A percentile compares a stretch with the other conserved stretches of the same genome.
phyloP scores from a whole-genome alignment of 768 basidiomycete species.

The Royoungia palumana region DNA sequence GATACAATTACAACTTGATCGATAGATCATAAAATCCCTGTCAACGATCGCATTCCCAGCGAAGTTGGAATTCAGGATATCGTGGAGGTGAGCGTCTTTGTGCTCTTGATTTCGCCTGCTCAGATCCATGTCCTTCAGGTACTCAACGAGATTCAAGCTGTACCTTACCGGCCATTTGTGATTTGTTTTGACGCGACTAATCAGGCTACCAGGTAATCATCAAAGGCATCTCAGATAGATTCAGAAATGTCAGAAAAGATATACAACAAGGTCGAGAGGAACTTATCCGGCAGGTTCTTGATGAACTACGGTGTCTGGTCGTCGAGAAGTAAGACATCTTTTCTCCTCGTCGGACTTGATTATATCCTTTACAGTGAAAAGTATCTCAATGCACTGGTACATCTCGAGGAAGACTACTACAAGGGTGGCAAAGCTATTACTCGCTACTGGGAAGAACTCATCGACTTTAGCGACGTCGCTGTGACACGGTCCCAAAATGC shows the following conservation, averaged over 20 bases:
- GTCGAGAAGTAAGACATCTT: constrained; percentile 21
- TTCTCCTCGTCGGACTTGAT: not conserved
- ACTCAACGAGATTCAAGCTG: constrained; percentile 49
- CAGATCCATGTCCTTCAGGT: constrained; percentile 32
- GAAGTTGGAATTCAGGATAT: constrained; percentile 34
- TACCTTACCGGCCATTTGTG: constrained; percentile 8
- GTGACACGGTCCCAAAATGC: constrained; percentile 34
- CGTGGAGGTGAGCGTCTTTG: constrained; percentile 36
- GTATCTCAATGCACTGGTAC: constrained; percentile 53
- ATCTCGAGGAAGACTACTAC: constrained; percentile 54
- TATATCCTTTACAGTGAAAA: constrained; percentile 35
- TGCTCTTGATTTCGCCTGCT: not conserved
- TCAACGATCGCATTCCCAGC: not conserved
- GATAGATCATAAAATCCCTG: not conserved
- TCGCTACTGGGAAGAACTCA: constrained; percentile 40
- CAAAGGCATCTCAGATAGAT: constrained; percentile 43
- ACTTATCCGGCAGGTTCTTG: constrained; percentile 45
- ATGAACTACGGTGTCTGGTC: constrained; percentile 43
- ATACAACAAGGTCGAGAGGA: constrained; percentile 42
- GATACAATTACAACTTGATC: not conserved
- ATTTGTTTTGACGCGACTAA: constrained; percentile 13
- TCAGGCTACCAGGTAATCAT: constrained; percentile 42
- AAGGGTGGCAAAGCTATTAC: constrained; percentile 39
- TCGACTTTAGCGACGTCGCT: constrained; percentile 38
- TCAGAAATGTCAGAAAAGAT: constrained; percentile 46